Evolutionary conservation across 2,329 filamentous ascomycete genomes (phyloP).

Genomic region (Fusarium sarcochroum): DNA sequence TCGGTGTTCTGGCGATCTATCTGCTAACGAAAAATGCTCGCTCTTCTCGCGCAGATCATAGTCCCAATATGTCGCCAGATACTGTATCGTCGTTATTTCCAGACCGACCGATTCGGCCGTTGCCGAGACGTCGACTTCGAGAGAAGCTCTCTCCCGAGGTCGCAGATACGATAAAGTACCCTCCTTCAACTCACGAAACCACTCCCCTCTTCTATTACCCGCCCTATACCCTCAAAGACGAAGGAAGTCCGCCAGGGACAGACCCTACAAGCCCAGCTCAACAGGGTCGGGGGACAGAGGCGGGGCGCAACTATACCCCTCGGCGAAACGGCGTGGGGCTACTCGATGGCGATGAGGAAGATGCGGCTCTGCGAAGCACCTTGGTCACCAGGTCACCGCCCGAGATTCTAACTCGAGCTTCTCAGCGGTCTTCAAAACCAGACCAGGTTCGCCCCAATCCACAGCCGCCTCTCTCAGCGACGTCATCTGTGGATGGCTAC

Average conservation of each 20-base stretch:
- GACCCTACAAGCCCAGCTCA: conserved; percentile 42
- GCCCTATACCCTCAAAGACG: conserved; percentile 68
- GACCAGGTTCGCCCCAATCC: conserved; percentile 62
- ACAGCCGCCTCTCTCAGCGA: conserved; percentile 75
- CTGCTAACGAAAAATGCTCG: conserved; percentile 49
- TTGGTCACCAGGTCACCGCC: conserved; percentile 62
- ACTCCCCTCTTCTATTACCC: conserved; percentile 79
- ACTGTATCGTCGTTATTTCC: conserved; percentile 85
- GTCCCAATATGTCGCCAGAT: conserved; percentile 76
- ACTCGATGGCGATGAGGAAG: conserved; percentile 74
- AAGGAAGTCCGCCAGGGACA: conserved; percentile 48
- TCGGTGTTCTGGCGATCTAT: conserved; percentile 39
- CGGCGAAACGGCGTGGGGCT: conserved; percentile 60
- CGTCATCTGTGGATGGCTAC: conserved; percentile 86
- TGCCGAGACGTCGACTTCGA: conserved; percentile 90
- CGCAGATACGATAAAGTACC: conserved; percentile 85
- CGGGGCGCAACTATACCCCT: conserved; percentile 45
- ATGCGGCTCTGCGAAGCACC: conserved; percentile 55
- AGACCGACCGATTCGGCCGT: conserved; percentile 90
- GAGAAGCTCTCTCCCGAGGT: conserved; percentile 89
- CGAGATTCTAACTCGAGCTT: conserved; percentile 60
- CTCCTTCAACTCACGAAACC: conserved; percentile 78
- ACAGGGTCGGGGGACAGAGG: conserved; percentile 44
- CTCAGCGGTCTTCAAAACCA: conserved; percentile 60
- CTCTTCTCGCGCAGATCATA: conserved; percentile 56